phyloP scores from a whole-genome alignment of 371 early-diverging fungal species.

The Nematocida ausubeli region DNA sequence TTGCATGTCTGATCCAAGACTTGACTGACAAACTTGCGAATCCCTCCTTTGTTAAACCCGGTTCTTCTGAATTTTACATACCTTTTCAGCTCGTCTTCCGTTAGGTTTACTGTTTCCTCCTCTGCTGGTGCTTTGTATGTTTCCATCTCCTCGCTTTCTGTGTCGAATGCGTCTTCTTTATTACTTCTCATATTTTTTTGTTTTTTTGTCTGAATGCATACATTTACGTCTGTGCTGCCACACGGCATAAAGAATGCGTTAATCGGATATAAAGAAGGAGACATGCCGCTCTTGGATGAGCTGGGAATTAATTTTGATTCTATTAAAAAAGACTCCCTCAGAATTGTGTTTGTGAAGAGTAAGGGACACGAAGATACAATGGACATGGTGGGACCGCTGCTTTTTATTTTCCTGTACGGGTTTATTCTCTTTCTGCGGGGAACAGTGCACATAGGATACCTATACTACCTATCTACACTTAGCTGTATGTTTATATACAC shows the following conservation, averaged over 20 bases:
- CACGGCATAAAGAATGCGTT: conserved; percentile 60
- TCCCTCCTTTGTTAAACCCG: conserved; percentile 75
- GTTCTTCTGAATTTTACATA: conserved; percentile 82
- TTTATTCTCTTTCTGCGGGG: conserved; percentile 61
- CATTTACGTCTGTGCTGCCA: neutral
- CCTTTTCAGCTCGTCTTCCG: conserved; percentile 75
- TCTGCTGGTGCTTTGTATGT: neutral
- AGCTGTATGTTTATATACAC: conserved; percentile 59
- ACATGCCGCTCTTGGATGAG: conserved; percentile 66
- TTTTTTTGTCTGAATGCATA: conserved; percentile 41
- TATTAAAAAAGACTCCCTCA: conserved; percentile 58
- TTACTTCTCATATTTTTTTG: conserved; percentile 41
- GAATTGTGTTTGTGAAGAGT: conserved; percentile 54
- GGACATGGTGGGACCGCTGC: conserved; percentile 66
- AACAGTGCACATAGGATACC: conserved; percentile 66
- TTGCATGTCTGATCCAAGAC: conserved; percentile 76
- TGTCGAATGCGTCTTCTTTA: conserved; percentile 28
- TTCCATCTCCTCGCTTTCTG: conserved; percentile 10
- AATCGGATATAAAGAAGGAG: conserved; percentile 58
- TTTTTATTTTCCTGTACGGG: conserved; percentile 61
- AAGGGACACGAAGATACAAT: neutral
- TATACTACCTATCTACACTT: conserved; percentile 63
- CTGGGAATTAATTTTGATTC: conserved; percentile 65
- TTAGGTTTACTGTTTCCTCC: conserved; percentile 71
- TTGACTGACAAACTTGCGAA: conserved; percentile 73